These are phyloP conservation scores for Ophiostoma sp. DNA, from an alignment of 2,329 filamentous ascomycete species.

Conservation along the genomic window DNA sequence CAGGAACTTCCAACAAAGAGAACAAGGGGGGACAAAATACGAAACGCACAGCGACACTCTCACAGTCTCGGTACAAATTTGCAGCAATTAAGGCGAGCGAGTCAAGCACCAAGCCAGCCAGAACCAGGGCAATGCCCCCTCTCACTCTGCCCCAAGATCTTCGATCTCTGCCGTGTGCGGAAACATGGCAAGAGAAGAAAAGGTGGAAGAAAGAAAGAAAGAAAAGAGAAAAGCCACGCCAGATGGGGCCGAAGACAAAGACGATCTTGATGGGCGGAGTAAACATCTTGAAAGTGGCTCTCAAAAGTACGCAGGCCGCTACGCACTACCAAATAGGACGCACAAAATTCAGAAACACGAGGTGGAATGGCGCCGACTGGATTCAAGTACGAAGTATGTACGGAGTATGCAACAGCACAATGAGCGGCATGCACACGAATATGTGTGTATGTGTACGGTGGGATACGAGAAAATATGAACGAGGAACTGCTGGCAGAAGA, in stretches of 20 bases:
- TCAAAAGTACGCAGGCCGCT: conserved; percentile 5
- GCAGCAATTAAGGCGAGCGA: neutral
- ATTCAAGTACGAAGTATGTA: neutral
- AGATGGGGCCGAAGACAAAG: neutral
- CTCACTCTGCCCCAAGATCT: neutral
- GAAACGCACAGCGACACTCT: neutral
- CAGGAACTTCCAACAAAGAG: neutral
- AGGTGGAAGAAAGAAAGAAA: neutral
- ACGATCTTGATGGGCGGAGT: neutral
- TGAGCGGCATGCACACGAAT: no score
- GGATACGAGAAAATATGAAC: neutral
- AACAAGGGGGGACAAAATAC: neutral
- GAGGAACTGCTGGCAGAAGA: neutral
- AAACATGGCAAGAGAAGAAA: neutral
- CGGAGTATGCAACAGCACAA: neutral
- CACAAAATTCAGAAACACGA: neutral
- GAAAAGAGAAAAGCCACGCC: neutral
- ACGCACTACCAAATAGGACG: neutral
- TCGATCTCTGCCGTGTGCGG: neutral
- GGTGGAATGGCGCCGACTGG: neutral
- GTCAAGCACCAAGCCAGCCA: neutral
- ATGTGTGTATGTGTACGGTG: neutral
- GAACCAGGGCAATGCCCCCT: neutral
- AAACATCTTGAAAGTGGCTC: neutral
- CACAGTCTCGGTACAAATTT: neutral